Conservation (phyloP, 129 eudicot genomes). For the Apium graveolens region DNA sequence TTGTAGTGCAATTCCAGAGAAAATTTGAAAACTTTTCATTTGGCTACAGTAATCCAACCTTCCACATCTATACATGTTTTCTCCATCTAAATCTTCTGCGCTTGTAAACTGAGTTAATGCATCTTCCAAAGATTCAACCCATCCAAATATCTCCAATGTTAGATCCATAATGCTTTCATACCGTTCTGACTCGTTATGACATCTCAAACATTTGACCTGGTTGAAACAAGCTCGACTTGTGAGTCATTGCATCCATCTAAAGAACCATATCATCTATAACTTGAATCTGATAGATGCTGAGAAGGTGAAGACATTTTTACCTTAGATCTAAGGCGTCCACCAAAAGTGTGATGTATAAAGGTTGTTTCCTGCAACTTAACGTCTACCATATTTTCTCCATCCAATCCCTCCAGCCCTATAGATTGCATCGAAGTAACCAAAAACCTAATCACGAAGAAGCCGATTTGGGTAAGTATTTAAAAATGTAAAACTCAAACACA, state of each 20-base stretch:
- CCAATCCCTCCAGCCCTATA: slow-evolving; percentile 74
- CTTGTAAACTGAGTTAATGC: slow-evolving; percentile 87
- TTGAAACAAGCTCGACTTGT: neutral
- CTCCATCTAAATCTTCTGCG: slow-evolving; percentile 88
- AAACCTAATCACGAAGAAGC: slow-evolving; percentile 43
- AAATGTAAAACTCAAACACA: neutral
- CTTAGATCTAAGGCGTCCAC: slow-evolving; percentile 89
- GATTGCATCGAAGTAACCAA: slow-evolving; percentile 93
- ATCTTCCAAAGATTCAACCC: slow-evolving; percentile 85
- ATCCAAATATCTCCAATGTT: slow-evolving; percentile 73
- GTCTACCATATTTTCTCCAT: slow-evolving; percentile 69
- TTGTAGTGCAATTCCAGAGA: neutral
- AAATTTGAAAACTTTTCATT: slow-evolving; percentile 3
- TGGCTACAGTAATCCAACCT: slow-evolving; percentile 37
- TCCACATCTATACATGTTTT: slow-evolving; percentile 92
- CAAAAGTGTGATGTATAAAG: slow-evolving; percentile 82
- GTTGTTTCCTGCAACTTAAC: slow-evolving; percentile 81
- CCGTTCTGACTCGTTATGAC: slow-evolving; percentile 81
- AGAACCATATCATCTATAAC: slow-evolving; percentile 6
- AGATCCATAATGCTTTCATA: slow-evolving; percentile 90
- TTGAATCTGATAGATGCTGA: neutral
- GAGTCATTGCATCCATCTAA: neutral
- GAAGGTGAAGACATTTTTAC: slow-evolving; percentile 19
- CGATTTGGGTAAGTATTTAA: neutral
- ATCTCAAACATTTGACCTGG: slow-evolving; percentile 81